phyloP scores from a whole-genome alignment of 805 yeast species.

The Zygotorulaspora florentina region DNA sequence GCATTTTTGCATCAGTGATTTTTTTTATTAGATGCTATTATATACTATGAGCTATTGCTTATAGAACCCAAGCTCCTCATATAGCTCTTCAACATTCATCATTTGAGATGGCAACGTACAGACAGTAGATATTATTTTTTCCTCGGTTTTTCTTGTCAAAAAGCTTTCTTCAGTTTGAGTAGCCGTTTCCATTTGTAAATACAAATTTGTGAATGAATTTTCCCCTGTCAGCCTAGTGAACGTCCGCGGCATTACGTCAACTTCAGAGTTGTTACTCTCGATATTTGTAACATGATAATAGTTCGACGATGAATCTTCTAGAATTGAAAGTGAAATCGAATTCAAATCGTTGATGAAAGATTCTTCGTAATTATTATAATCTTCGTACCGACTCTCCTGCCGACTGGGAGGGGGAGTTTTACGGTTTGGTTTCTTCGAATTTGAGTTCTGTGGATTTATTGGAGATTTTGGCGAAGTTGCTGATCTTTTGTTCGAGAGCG shows the following conservation, averaged over 20 bases:
- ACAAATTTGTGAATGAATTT: conserved; percentile 8
- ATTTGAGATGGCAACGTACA: conserved; percentile 16
- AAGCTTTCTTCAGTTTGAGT: conserved; percentile 1
- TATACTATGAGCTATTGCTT: conserved; percentile 12
- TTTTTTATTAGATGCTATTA: neutral
- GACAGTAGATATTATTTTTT: neutral
- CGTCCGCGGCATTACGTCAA: conserved; percentile 13
- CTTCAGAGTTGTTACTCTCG: conserved; percentile 4
- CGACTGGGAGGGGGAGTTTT: neutral
- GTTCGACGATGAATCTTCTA: conserved; percentile 11
- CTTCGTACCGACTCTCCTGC: neutral
- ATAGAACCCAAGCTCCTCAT: conserved; percentile 26
- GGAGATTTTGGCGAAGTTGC: neutral
- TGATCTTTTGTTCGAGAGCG: neutral
- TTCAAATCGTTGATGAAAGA: conserved; percentile 8
- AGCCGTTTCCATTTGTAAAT: conserved; percentile 1
- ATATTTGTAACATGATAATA: conserved; percentile 8
- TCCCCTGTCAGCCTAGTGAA: conserved; percentile 13
- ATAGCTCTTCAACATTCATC: conserved; percentile 14
- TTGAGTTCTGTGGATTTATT: neutral
- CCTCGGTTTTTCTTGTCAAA: conserved; percentile 1
- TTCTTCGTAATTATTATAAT: conserved; percentile 1
- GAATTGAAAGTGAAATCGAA: conserved; percentile 12
- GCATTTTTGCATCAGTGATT: conserved; percentile 35
- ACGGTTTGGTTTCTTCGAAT: neutral